A percentile compares a stretch with the other conserved stretches of the same genome.
phyloP scores from a whole-genome alignment of 495 filamentous ascomycete species.

The Letharia lupina region DNA sequence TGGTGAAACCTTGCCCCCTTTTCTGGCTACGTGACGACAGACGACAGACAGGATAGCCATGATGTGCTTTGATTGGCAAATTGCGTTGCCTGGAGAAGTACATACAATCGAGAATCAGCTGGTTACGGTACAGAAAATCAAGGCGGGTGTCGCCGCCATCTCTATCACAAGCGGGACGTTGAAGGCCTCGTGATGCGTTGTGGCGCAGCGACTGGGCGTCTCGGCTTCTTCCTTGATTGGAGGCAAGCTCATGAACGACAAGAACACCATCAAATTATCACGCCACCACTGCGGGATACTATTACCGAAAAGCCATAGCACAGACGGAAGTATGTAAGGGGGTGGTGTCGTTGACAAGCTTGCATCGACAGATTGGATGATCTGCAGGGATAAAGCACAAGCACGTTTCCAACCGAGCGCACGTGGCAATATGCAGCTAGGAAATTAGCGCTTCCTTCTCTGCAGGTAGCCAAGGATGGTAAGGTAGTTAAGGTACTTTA shows the following conservation, averaged over 20 bases:
- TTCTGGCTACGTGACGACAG: constrained; percentile 1
- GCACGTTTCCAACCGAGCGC: neutral
- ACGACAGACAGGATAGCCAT: neutral
- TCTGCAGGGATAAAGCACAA: constrained; percentile 11
- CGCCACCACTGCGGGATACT: constrained; percentile 6
- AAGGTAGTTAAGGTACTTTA: too few relatives aligned
- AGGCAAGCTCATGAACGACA: constrained; percentile 1
- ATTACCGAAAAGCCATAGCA: neutral
- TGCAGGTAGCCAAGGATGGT: neutral
- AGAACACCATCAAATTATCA: constrained; percentile 4
- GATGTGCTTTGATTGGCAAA: neutral
- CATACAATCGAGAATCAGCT: neutral
- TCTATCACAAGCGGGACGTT: constrained; percentile 6
- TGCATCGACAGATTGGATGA: neutral
- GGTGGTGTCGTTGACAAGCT: constrained; percentile 2
- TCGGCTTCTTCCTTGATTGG: constrained; percentile 10
- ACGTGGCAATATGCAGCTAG: constrained; percentile 17
- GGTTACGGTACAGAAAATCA: neutral
- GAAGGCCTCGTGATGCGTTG: constrained; percentile 9
- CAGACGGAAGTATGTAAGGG: neutral
- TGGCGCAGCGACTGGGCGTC: constrained; percentile 9
- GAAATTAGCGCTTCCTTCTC: neutral
- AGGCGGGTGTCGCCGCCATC: neutral
- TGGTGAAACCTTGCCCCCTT: constrained; percentile 14
- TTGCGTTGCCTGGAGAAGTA: neutral